Base-by-base conservation (phyloP, 2,329 filamentous ascomycete species). In the Plenodomus lindquistii region DNA sequence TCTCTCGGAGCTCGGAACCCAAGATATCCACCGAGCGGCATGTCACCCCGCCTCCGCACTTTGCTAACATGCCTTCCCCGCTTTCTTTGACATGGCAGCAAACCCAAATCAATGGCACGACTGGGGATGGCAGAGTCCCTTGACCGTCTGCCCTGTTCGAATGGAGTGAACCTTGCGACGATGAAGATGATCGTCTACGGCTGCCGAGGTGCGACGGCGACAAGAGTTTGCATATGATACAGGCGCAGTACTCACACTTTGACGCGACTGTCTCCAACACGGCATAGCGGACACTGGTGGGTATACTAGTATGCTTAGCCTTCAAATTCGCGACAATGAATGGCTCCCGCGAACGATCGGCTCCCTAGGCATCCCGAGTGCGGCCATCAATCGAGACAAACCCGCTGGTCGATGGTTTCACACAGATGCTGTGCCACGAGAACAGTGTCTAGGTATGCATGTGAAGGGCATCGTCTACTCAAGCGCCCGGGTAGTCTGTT, bases 301-400 rank as follows among this genome's bases (percentile, higher is more conserved):
- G 27, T 31, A 31, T 31, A 31, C 27, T 31, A 31, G 27, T 31
- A 8, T 31, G 27, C 27, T 31, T 8, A 31, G 27, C 11, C 4
- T 15, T 31, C 11, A 31, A 13, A 16, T 19, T 22, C 17, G 29
- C 29, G 29, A 36, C 40, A 35, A 16, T 37, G 17, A 29, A 34
- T 39, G 15, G 35, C 29, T 48, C 20, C 37, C 31, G 29, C 17
- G 21, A 24, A 37, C 41, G 27, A 15, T 44, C 38, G 44, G 44
- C 27, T 42, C 34, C 24, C 42, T 49, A 49, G 40, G 18, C 22
- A 19, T 31, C n/a, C 44, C 37, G 37, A 46, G 36, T 21, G 22
- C 13, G 11, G 35, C 36, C 27, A 38, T 20, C 44, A 11, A 40
- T 37, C 31, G 19, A n/a, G 21, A 34, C 18, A 40, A 8, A 24